Evolutionary conservation across 1,139 yeast genomes (phyloP).

Genomic region (Saccharomycopsis phalli): DNA sequence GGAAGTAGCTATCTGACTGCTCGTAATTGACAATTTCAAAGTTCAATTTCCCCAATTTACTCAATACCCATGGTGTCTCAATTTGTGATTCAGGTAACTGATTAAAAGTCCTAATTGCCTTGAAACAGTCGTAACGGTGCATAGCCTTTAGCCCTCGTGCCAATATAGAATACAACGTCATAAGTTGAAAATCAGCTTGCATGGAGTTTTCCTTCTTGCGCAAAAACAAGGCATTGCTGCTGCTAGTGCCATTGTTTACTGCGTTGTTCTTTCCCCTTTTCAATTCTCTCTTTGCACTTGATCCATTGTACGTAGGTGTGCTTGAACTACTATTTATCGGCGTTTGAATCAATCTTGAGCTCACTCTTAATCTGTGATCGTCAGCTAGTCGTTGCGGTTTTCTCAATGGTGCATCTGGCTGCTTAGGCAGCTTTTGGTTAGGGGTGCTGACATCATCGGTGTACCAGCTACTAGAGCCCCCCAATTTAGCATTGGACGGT

Average conservation of each 20-base stretch:
- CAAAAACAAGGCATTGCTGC: slow-evolving; percentile 7
- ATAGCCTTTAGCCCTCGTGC: slow-evolving; percentile 62
- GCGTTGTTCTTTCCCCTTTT: slow-evolving; percentile 18
- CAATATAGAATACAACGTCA: slow-evolving; percentile 47
- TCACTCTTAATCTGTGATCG: slow-evolving; percentile 32
- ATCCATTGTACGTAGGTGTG: slow-evolving; percentile 8
- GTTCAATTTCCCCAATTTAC: slow-evolving; percentile 71
- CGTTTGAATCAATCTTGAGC: slow-evolving; percentile 42
- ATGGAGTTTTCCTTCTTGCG: slow-evolving; percentile 16
- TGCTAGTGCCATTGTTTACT: neutral
- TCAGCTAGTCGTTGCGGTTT: slow-evolving; percentile 29
- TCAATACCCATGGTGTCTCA: slow-evolving; percentile 79
- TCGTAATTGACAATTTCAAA: slow-evolving; percentile 84
- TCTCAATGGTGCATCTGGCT: slow-evolving; percentile 44
- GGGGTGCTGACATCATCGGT: slow-evolving; percentile 33
- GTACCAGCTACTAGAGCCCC: neutral
- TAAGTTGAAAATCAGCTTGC: slow-evolving; percentile 36
- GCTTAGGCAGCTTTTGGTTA: slow-evolving; percentile 31
- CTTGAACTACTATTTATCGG: slow-evolving; percentile 16
- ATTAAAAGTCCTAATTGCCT: slow-evolving; percentile 64
- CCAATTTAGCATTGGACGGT: neutral
- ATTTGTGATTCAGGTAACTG: slow-evolving; percentile 55
- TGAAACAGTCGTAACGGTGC: slow-evolving; percentile 65
- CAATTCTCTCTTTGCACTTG: slow-evolving; percentile 17
- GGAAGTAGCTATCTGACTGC: slow-evolving; percentile 60